Evolutionary conservation across 805 yeast genomes (phyloP), one percentile per base, ranked within the genome.

Genomic region (Clavispora vitiphila): DNA sequence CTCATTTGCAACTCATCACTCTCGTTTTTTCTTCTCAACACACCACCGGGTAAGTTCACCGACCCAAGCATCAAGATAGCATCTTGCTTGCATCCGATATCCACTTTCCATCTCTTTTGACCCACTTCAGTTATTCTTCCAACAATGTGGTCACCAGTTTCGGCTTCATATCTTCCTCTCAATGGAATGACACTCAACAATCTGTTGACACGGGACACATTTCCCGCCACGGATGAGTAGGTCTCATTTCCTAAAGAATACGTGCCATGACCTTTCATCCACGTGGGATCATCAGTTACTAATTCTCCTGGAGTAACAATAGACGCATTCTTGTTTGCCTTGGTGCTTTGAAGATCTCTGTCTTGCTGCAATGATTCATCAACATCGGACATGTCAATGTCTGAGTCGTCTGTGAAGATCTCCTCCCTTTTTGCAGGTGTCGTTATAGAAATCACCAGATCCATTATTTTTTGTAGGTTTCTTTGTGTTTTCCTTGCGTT

Each of bases 201-300:
- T 54, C 90, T 80, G 62, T 93, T 93, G 40, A 90, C 96, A 48
- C 91, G 74, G 1, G 86, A 77, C 4, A 93, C 82, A 9, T 81
- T 80, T 4, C 99, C 99, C 0, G 96, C 96, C 6, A 91, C 96
- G 0, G 97, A 83, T 3, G 96, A 83, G 60, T 78, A 88, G 0
- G 96, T 88, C 52, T 75, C 70, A 50, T 83, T 83, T 25, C 79
- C 80, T 30, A 84, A 65, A 50, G 82, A 78, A 60, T 88, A 93
- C 0, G 98, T 93, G 5, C 99, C 99, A 58, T 91, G 99, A 23
- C 99, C 99, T 57, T 95, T 78, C 99, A 93, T 93, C 97, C 98
- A 93, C 2, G 83, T 76, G 6, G 96, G 86, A 56, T 93, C 98
- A 52, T 86, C 93, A 0, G 98, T 93, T n/a, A 93, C 86, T 38